These are phyloP conservation scores for Chalaropsis ovoidea DNA, from an alignment of 2,329 filamentous ascomycete genomes.

Conservation along the genomic window DNA sequence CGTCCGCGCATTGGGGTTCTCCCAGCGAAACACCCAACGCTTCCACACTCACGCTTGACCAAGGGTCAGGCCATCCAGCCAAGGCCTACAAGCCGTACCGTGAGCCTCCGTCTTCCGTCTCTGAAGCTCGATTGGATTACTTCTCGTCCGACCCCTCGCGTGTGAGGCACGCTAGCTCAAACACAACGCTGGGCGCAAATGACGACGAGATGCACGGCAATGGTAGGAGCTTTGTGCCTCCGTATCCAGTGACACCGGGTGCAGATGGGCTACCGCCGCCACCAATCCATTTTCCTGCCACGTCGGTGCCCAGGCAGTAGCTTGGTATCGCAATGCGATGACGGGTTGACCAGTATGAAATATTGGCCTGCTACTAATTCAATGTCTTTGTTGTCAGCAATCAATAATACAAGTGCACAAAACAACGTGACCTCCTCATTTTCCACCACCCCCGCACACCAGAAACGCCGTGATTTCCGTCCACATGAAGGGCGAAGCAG, in stretches of 20 bases:
- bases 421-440: neutral
- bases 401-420: slow-evolving; percentile 7
- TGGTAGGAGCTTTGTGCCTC: slow-evolving; percentile 14
- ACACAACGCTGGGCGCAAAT: neutral
- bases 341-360: neutral
- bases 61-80: neutral
- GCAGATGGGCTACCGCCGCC: slow-evolving; percentile 23
- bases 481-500: slow-evolving; percentile 14
- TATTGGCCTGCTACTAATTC: slow-evolving; percentile 6
- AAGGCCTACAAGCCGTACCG: slow-evolving; percentile 24
- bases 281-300: slow-evolving; percentile 20
- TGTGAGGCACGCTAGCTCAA: neutral
- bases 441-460: slow-evolving; percentile 2
- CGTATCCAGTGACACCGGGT: slow-evolving; percentile 24
- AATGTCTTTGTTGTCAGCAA: slow-evolving; percentile 10
- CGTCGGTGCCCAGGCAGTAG: slow-evolving; percentile 16
- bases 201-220: neutral
- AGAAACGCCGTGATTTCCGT: slow-evolving; percentile 17
- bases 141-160: slow-evolving; percentile 16
- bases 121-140: slow-evolving; percentile 23
- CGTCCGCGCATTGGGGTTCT: neutral
- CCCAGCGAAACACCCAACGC: slow-evolving; percentile 4
- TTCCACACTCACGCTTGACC: slow-evolving; percentile 7
- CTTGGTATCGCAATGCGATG: neutral
- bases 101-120: slow-evolving; percentile 14